Evolutionary conservation across 2,329 filamentous ascomycete species (phyloP), one percentile per base, ranked within the genome.

Genomic region (Microdochium nivale): DNA sequence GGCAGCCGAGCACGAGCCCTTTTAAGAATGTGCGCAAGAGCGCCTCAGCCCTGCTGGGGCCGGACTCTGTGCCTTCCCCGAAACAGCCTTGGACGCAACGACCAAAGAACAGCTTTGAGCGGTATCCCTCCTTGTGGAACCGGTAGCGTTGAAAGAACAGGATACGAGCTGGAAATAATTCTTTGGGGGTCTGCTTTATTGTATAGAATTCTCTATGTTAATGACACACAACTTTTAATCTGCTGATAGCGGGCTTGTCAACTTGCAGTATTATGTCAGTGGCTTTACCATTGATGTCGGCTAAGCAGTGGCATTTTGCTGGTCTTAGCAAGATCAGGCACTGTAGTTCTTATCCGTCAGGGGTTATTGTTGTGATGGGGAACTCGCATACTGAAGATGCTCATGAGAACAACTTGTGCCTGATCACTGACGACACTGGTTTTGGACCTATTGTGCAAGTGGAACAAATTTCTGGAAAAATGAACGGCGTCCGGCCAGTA

Each of bases 51-150:
- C 21, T 46, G 10, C 30, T 56, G 13, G 53, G 59, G 11, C 14
- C 59, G 25, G 58, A 55, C 25, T 49, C 55, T 8, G 55, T 54
- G 23, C 4, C 57, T 21, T 47, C 55, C 25, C 54, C 40, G 13
- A 44, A 44, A 23, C 40, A 50, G 30, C 11, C 48, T 7, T 67
- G 59, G 59, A 58, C 53, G 23, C 40, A 44, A 58, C 61, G 35
- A 53, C 55, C 30, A 56, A 57, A 37, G 55, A 55, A 19, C 43
- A 54, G 48, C 16, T 57, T 58, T 30, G 64, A 67, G 51, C 62
- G 64, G 57, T 67, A 66, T 51, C 64, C 64, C 37, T 67, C 64
- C 27, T 65, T 66, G 64, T 65, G 61, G 56, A 44, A 44, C 40
- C 59, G 61, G 33, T 65, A 62, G 48, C 23, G 19, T 16, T 24